These are phyloP conservation scores for Agaricus sinodeliciosus DNA, from an alignment of 768 basidiomycete species.

Conservation along the genomic window DNA sequence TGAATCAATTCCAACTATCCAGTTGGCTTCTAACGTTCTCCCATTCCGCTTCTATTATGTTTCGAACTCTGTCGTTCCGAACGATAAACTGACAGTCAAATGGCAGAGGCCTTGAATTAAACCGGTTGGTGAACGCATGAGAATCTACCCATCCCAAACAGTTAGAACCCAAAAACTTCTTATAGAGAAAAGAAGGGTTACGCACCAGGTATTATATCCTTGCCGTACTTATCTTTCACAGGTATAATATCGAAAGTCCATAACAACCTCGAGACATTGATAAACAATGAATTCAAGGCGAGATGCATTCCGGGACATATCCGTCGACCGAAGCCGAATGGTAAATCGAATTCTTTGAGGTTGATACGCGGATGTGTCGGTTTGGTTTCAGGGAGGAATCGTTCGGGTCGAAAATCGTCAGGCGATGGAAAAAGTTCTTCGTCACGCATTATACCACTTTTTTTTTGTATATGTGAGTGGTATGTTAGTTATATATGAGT, in stretches of 20 bases:
- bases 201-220: slow-evolving; percentile 5
- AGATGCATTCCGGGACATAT: slow-evolving; percentile 23
- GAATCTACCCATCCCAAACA: neutral
- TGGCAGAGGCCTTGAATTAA: slow-evolving; percentile 17
- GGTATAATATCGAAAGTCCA: slow-evolving; percentile 20
- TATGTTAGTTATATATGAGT: too few relatives aligned
- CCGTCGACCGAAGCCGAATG: slow-evolving; percentile 23
- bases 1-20: slow-evolving; percentile 6
- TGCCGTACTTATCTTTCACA: neutral
- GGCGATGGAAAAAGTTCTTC: slow-evolving; percentile 17
- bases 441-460: slow-evolving; percentile 19
- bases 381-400: slow-evolving; percentile 14
- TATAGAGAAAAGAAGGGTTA: neutral
- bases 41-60: slow-evolving; percentile 8
- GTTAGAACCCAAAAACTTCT: neutral
- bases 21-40: slow-evolving; percentile 5
- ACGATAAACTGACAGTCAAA: slow-evolving; percentile 14
- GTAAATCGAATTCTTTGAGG: slow-evolving; percentile 11
- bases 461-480: neutral
- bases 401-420: slow-evolving; percentile 17
- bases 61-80: slow-evolving; percentile 6
- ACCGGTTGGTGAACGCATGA: slow-evolving; percentile 15
- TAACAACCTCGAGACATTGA: slow-evolving; percentile 17
- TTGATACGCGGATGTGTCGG: slow-evolving; percentile 4
- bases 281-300: slow-evolving; percentile 20